Base-by-base conservation (phyloP, 352 stramenopile species). In the Globisporangium middletonii region DNA sequence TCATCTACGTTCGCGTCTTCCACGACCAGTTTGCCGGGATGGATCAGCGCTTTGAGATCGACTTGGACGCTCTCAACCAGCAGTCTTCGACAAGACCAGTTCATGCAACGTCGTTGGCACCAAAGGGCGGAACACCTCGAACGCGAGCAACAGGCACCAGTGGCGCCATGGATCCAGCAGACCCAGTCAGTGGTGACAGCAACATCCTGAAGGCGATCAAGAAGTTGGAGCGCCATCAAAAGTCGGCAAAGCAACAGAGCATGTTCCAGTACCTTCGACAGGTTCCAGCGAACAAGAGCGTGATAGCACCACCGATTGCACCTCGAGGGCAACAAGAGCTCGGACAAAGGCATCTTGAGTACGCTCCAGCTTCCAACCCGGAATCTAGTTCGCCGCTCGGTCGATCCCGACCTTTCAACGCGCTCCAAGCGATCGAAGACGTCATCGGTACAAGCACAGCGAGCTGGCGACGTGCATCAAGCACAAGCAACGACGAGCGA, bases 171-270 rank as follows among this genome's bases (percentile, higher is more conserved):
- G 41, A 45, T 45, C 41, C 15, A 45, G 15, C 6, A 7, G 41
- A n/a, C 4, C 4, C 41, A 45, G 4, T 8, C 4, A 23, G 15
- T 23, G 23, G 38, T 12, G 60, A 78, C 45, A 81, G 72, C 54
- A 73, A 53, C 15, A 72, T 84, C 23, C 57, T 84, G 48, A 55
- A 54, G 26, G 70, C 69, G 52, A 84, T 84, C 38, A 84, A 82
- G 53, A 75, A 60, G 37, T 56, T 84, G n/a, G 69, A 77, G 43
- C 64, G 28, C 2, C 74, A 78, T 52, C 73, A 83, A 15, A 68
- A 62, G 38, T 71, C 67, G 8, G 73, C 71, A 1, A 80, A 73
- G 44, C 73, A 83, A 27, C 73, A 80, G 47, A 71, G 67, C 1
- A 73, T 83, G 56, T 56, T 75, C 45, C 48, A 44, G 47, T 83